Evolutionary conservation across 768 basidiomycete genomes (phyloP), one percentile per base, ranked within the genome.

Genomic region (Collybiopsis luxurians): DNA sequence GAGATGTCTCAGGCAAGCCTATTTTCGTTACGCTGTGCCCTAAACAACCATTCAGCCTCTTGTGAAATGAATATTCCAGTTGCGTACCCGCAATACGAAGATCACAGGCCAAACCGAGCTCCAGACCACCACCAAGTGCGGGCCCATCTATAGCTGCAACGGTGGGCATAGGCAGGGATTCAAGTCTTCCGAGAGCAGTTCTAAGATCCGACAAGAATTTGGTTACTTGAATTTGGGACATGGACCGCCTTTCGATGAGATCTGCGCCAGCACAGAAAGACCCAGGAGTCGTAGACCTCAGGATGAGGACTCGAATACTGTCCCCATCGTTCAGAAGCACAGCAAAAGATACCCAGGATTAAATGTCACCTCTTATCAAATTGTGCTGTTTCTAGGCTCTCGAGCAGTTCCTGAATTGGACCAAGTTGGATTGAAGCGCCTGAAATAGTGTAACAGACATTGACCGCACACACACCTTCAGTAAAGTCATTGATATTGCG

Each of bases 261-360:
- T 98, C 95, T 7, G 95, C 95, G 11, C 95, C 95, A 15, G 95
- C 87, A 67, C 95, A 98, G 72, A 97, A 98, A 2, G 90, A 78
- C 23, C 85, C 86, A n/a, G 78, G 62, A 0, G 85, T 81, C 0
- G 90, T 81, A 6, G 95, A 95, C 53, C 87, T 83, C n/a, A 98
- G 68, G 54, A 98, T 85, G 58, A 98, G 80, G 0, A 89, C 84
- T 56, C 93, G 87, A 52, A 87, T 77, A 56, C 89, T 92, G 60
- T 38, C 40, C 58, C 31, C n/a, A 19, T 44, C 17, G 17, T 30
- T 42, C 57, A 52, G 15, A 62, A 34, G 49, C 17, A 55, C 31
- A 21, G 15, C 26, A 31, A 38, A 39, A 21, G 28, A 23, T 39
- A 43, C 34, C 3, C 40, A 30, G 12, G 11, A 10, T 17, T 21